These are phyloP conservation scores for Phytophthora sojae DNA, from an alignment of 352 stramenopile species.

Conservation along the genomic window DNA sequence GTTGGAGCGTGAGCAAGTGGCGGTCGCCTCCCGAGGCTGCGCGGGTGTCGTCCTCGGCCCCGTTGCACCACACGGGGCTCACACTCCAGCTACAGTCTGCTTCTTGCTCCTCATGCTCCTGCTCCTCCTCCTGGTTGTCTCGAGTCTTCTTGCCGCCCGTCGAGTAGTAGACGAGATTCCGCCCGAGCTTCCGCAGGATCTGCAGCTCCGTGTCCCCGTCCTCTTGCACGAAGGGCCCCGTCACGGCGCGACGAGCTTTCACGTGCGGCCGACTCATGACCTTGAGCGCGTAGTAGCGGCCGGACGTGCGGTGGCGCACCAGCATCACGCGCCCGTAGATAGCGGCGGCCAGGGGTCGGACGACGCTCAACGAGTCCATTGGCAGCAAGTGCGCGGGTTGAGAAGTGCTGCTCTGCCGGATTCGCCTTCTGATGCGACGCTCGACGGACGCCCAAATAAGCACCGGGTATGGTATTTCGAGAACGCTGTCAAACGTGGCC, in stretches of 20 bases:
- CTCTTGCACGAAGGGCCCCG: constrained; percentile 49
- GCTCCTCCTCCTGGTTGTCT: constrained; percentile 5
- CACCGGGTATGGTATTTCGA: constrained; percentile 3
- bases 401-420: background rate
- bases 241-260: constrained; percentile 47
- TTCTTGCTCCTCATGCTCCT: background rate
- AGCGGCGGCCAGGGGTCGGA: constrained; percentile 52
- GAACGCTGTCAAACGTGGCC: constrained; percentile 11
- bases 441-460: constrained; percentile 17
- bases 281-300: constrained; percentile 60
- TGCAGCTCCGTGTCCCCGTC: constrained; percentile 54
- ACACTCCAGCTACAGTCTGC: constrained; percentile 33
- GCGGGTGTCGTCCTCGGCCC: background rate
- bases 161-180: constrained; percentile 34
- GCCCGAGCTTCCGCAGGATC: constrained; percentile 51
- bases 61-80: constrained; percentile 38
- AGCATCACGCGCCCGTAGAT: constrained; percentile 67
- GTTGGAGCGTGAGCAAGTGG: constrained; percentile 51
- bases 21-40: constrained; percentile 23
- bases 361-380: constrained; percentile 59
- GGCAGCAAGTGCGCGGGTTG: background rate
- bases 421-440: background rate
- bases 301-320: constrained; percentile 42
- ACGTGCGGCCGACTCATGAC: constrained; percentile 75
- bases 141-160: background rate